Evolutionary conservation across 1,284 basidiomycete species (phyloP).

Genomic region (Boletellus deceptivus): DNA sequence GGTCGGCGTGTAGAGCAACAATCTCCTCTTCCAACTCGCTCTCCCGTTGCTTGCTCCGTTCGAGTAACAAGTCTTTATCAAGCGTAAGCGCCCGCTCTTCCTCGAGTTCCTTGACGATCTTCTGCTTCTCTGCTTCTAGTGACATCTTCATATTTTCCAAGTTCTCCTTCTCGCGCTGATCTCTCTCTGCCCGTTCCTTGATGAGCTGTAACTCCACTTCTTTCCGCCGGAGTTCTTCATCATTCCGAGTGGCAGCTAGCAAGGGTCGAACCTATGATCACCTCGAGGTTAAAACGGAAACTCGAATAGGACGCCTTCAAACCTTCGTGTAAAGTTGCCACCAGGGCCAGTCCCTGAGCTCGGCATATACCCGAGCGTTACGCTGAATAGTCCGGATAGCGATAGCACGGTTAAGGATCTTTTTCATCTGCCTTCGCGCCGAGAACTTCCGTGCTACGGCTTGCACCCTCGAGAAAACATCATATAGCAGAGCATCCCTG

Average conservation of each 20-base stretch:
- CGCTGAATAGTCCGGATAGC: conserved; percentile 92
- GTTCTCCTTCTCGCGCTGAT: conserved; percentile 75
- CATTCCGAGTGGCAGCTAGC: conserved; percentile 88
- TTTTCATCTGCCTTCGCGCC: conserved; percentile 89
- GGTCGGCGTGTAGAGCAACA: conserved; percentile 74
- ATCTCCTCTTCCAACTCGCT: conserved; percentile 85
- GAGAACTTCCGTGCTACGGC: conserved; percentile 85
- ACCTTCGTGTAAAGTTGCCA: conserved; percentile 97
- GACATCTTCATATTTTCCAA: conserved; percentile 78
- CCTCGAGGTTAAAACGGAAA: conserved; percentile 4
- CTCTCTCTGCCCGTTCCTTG: conserved; percentile 84
- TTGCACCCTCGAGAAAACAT: conserved; percentile 88
- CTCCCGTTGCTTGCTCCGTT: conserved; percentile 84
- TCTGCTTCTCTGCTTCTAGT: conserved; percentile 79
- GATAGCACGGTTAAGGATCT: conserved; percentile 89
- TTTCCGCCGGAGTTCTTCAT: conserved; percentile 89
- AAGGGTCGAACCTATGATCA: conserved; percentile 78
- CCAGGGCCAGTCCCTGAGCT: conserved; percentile 96
- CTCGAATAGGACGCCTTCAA: conserved; percentile 4
- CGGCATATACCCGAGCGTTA: conserved; percentile 90
- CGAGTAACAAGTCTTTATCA: conserved; percentile 86
- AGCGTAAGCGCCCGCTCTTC: conserved; percentile 78
- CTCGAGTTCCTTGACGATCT: conserved; percentile 79
- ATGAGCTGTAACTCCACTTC: conserved; percentile 82
- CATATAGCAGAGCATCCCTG: conserved; percentile 83